Base-by-base conservation (phyloP, 441 rosid species). In the Populus hybrid region DNA sequence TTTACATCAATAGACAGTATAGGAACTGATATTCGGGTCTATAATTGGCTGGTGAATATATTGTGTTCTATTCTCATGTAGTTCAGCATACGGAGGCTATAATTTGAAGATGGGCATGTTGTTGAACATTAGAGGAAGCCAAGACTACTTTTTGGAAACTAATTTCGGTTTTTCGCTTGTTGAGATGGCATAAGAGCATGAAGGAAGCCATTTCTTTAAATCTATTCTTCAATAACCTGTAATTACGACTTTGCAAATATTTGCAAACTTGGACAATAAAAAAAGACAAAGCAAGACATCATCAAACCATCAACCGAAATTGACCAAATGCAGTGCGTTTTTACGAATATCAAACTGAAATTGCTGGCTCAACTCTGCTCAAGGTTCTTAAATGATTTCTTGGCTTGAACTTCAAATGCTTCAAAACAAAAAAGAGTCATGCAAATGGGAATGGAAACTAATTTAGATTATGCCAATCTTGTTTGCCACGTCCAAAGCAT, bases 401-500 rank as follows among this genome's bases (percentile, higher is more conserved):
- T 8, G 1, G 28, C 23, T 61, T 9, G 12, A 61, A 21, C 14
- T 61, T 61, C 12, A 61, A 21, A 21, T n/a, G 26, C 66, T 61
- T 61, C 12, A 7, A 57, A 20, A 18, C 18, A 5, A 57, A 8
- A n/a, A 9, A 9, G 10, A 21, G 66, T 0, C 26, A 21, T 21
- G 4, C 28, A 61, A 61, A 3, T 61, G 28, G 6, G 3, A 61
- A 61, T 21, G 28, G 26, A 23, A 9, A 61, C 28, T 21, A 61
- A 67, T 84, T 89, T 90, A 92, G 75, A 94, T 94, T 76, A 95
- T 94, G 74, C 97, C 95, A 2, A 95, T 95, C 78, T 95, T 95
- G 93, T 94, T 95, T 57, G 99, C 98, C 69, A 93, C 97, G 42
- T 93, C 99, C 84, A 95, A 83, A 5, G 98, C 99, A 81, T 95